A percentile compares a stretch with the other conserved stretches of the same genome.
Evolutionary conservation across 1,139 yeast species (phyloP).

Genomic region (Groenewaldozyma sp.): DNA sequence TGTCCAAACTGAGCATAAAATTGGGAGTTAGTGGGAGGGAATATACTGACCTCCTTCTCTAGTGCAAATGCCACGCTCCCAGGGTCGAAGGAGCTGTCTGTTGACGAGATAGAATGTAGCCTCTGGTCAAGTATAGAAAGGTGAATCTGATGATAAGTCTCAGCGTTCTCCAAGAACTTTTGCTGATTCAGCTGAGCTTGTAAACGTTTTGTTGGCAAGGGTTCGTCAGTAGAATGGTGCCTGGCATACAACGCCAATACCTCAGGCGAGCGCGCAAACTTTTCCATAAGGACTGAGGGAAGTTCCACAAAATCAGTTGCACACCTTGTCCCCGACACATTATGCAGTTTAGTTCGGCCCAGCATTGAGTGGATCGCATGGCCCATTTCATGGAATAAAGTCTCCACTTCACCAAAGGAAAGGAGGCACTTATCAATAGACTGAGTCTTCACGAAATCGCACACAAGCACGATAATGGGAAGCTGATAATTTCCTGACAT

Average conservation of each 20-base stretch:
- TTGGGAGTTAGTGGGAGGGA: constrained; percentile 42
- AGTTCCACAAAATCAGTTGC: constrained; percentile 94
- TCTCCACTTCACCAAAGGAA: constrained; percentile 74
- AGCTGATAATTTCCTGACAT: constrained; percentile 52
- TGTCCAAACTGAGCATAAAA: constrained; percentile 98
- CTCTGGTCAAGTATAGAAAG: constrained; percentile 85
- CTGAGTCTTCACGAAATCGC: constrained; percentile 54
- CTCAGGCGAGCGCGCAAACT: constrained; percentile 73
- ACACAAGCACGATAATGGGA: constrained; percentile 83
- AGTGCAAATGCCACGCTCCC: constrained; percentile 55
- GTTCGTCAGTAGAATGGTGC: constrained; percentile 62
- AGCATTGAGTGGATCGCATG: constrained; percentile 98
- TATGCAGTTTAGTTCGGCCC: constrained; percentile 82
- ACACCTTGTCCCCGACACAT: constrained; percentile 90
- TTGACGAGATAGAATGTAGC: constrained; percentile 42
- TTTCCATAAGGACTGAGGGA: constrained; percentile 93
- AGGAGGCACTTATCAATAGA: constrained; percentile 38
- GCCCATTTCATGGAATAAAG: constrained; percentile 97
- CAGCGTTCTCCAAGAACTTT: constrained; percentile 54
- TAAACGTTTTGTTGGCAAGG: constrained; percentile 44
- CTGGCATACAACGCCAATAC: constrained; percentile 66
- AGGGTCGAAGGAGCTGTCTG: constrained; percentile 36
- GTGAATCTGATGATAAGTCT: constrained; percentile 77
- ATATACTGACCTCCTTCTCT: constrained; percentile 40
- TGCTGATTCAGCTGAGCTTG: constrained; percentile 44